Conservation (phyloP, 805 yeast genomes). For the Metschnikowia koreensis region DNA sequence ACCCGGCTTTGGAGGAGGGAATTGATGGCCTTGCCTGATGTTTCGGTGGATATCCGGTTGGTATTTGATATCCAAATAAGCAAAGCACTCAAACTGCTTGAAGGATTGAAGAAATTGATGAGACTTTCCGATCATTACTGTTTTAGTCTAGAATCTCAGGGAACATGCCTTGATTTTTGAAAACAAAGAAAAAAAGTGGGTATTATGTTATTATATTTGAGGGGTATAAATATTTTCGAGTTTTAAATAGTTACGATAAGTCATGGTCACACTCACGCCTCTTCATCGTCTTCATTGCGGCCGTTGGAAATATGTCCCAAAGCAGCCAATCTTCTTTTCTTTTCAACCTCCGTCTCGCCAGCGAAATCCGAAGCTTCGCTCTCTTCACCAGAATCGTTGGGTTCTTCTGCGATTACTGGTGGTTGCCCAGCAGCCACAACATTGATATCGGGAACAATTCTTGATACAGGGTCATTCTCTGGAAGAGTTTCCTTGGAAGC, state of each 20-base stretch:
- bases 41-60: neutral
- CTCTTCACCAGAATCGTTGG: constrained; percentile 9
- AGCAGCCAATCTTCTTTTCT: constrained; percentile 59
- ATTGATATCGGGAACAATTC: constrained; percentile 4
- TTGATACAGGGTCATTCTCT: neutral
- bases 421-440: constrained; percentile 5
- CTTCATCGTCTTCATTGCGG: constrained; percentile 49
- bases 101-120: too few relatives aligned
- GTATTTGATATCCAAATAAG: too few relatives aligned
- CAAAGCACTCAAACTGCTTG: too few relatives aligned
- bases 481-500: neutral
- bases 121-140: too few relatives aligned
- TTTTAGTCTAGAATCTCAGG: too few relatives aligned
- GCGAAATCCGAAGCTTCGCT: constrained; percentile 22
- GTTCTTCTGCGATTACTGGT: constrained; percentile 9
- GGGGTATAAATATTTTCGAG: neutral
- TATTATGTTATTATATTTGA: too few relatives aligned
- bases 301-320: constrained; percentile 44
- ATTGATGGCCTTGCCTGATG: neutral
- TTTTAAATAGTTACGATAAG: too few relatives aligned
- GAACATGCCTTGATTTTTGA: too few relatives aligned
- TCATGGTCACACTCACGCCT: constrained; percentile 22
- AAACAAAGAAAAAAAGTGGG: too few relatives aligned
- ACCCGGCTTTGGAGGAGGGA: neutral
- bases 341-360: constrained; percentile 65